phyloP scores from a whole-genome alignment of 768 basidiomycete species.

The Termitomyces sp. region DNA sequence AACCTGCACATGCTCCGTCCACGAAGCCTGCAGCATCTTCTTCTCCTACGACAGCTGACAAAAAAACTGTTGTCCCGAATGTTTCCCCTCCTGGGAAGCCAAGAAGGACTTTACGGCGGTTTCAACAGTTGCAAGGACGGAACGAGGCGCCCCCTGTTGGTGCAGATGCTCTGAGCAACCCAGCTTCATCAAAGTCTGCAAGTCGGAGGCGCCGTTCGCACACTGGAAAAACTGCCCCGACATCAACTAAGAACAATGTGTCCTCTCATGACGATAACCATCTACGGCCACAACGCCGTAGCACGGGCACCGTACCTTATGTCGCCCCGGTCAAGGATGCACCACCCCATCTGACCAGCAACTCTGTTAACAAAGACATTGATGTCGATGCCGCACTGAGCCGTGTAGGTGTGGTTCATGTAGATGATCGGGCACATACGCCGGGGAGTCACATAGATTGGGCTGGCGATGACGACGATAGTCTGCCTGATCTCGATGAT shows the following conservation, averaged over 20 bases:
- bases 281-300: constrained; percentile 26
- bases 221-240: constrained; percentile 23
- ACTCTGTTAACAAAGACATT: constrained; percentile 44
- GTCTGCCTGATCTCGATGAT: constrained; percentile 78
- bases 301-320: constrained; percentile 27
- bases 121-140: background rate
- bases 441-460: constrained; percentile 84
- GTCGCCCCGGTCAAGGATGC: constrained; percentile 47
- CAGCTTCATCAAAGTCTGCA: constrained; percentile 33
- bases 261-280: constrained; percentile 28
- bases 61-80: constrained; percentile 16
- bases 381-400: constrained; percentile 78
- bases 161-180: constrained; percentile 11
- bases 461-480: constrained; percentile 85
- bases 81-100: constrained; percentile 18
- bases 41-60: constrained; percentile 13
- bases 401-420: constrained; percentile 67
- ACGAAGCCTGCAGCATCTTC: constrained; percentile 15
- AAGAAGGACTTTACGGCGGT: constrained; percentile 28
- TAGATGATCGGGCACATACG: constrained; percentile 62
- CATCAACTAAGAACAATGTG: constrained; percentile 26
- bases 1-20: constrained; percentile 13
- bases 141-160: constrained; percentile 14
- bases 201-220: constrained; percentile 50
- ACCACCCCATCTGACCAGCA: constrained; percentile 48